Evolutionary conservation across 1,139 yeast genomes (phyloP), one percentile per base, ranked within the genome.

Genomic region (Entelexis paramagnoliae): DNA sequence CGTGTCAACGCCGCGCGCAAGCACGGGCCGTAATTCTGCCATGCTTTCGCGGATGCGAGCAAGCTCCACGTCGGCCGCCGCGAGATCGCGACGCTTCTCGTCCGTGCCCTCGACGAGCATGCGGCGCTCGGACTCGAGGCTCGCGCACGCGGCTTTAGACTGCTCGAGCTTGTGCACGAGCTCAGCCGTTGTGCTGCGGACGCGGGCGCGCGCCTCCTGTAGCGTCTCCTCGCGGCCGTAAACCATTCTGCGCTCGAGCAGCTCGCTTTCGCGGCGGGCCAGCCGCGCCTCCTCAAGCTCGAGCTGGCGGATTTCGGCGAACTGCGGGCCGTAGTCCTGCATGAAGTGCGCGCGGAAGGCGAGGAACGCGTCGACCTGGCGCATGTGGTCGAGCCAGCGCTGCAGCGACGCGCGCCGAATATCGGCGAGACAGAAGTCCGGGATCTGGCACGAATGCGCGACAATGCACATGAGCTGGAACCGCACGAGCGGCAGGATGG

Each of bases 331-430:
- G n/a, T 29, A 17, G 14, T 19, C 26, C 7, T 26, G 13, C 20
- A 16, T 3, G 1, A 29, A 34, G n/a, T 16, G 24, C 2, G 17
- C 17, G 17, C 47, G 38, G 24, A 32, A 41, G 22, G 24, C 48
- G 3, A 45, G 33, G 28, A 40, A 50, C 39, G 52, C 49, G 39
- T 42, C 46, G 4, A 51, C 32, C n/a, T 43, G 43, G 11, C 17
- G 8, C 36, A 47, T 42, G 14, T 47, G 50, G 14, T 13, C 10
- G 5, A 13, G n/a, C 53, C 53, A 51, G 11, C 46, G 36, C 11
- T 34, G 44, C 1, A 6, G 9, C 17, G 35, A 20, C 24, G 53
- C 49, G 16, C 32, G 29, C 14, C 45, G n/a, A 24, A 30, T 22
- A 38, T 51, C 51, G 4, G 28, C 29, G 5, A 51, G 33, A 38